phyloP scores from a whole-genome alignment of 495 filamentous ascomycete genomes.

The Glutinoglossum americanum region DNA sequence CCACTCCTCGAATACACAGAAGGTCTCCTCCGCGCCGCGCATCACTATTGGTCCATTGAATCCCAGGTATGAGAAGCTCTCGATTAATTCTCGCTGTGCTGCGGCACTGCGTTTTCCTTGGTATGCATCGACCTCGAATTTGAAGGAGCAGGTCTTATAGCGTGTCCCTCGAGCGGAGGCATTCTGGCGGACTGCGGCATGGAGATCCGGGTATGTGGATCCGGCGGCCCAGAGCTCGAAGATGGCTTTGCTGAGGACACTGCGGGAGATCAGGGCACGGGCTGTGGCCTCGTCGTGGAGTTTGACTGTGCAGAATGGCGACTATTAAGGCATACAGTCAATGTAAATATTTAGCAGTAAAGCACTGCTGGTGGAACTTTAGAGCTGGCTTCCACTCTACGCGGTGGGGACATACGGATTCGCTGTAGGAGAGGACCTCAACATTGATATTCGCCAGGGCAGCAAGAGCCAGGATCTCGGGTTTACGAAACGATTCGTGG shows the following conservation, averaged over 20 bases:
- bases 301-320: slow-evolving; percentile 65
- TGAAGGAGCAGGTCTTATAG: slow-evolving; percentile 45
- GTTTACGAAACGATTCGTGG: slow-evolving; percentile 72
- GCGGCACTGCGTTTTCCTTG: slow-evolving; percentile 38
- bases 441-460: slow-evolving; percentile 42
- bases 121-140: slow-evolving; percentile 62
- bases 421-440: slow-evolving; percentile 46
- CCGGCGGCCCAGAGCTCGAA: slow-evolving; percentile 78
- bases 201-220: slow-evolving; percentile 40
- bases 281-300: slow-evolving; percentile 46
- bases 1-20: slow-evolving; percentile 65
- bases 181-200: slow-evolving; percentile 33
- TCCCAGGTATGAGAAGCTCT: slow-evolving; percentile 55
- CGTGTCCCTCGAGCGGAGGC: slow-evolving; percentile 41
- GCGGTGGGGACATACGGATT: slow-evolving; percentile 31
- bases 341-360: slow-evolving; percentile 4
- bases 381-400: background rate
- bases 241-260: slow-evolving; percentile 59
- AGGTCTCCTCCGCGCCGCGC: slow-evolving; percentile 46
- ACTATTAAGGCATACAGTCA: slow-evolving; percentile 25
- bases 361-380: background rate
- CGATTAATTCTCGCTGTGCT: slow-evolving; percentile 46
- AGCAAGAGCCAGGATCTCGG: slow-evolving; percentile 74
- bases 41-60: slow-evolving; percentile 61
- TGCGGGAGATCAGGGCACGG: slow-evolving; percentile 41